phyloP scores from a whole-genome alignment of 441 rosid genomes.

The Populus tomentosa region DNA sequence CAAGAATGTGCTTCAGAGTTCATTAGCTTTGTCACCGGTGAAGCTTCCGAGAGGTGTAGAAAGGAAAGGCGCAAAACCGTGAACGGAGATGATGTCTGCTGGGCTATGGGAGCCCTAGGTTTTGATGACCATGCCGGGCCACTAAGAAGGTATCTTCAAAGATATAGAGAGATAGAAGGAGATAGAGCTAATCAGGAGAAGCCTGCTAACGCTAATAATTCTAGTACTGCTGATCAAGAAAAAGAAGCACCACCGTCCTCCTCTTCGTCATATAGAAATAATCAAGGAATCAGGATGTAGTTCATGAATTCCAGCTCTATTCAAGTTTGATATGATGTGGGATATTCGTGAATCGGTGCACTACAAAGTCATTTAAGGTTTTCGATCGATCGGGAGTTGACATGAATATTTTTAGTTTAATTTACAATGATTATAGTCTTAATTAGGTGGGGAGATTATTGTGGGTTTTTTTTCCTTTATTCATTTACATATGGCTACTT shows the following conservation, averaged over 20 bases:
- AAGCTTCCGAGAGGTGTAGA: slow-evolving; percentile 55
- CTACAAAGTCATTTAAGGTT: neutral
- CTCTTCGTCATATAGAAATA: neutral
- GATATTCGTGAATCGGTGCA: neutral
- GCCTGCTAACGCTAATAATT: neutral
- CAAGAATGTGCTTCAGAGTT: slow-evolving; percentile 67
- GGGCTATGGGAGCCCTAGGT: slow-evolving; percentile 47
- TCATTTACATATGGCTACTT: neutral
- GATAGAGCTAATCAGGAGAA: slow-evolving; percentile 36
- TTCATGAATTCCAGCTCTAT: neutral
- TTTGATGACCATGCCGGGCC: slow-evolving; percentile 44
- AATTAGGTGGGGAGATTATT: no score
- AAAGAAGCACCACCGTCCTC: neutral
- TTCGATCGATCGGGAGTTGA: neutral
- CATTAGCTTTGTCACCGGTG: slow-evolving; percentile 52
- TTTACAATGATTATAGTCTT: no score
- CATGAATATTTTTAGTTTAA: neutral
- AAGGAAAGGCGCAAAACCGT: slow-evolving; percentile 54
- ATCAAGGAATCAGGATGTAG: neutral
- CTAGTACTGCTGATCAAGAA: neutral
- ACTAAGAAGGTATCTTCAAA: slow-evolving; percentile 35
- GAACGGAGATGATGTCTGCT: slow-evolving; percentile 55
- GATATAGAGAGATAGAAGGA: slow-evolving; percentile 45
- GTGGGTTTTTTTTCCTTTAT: neutral
- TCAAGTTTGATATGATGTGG: neutral